phyloP scores from a whole-genome alignment of 1,284 basidiomycete species.

The Ceratorhiza oryzae-sativae region DNA sequence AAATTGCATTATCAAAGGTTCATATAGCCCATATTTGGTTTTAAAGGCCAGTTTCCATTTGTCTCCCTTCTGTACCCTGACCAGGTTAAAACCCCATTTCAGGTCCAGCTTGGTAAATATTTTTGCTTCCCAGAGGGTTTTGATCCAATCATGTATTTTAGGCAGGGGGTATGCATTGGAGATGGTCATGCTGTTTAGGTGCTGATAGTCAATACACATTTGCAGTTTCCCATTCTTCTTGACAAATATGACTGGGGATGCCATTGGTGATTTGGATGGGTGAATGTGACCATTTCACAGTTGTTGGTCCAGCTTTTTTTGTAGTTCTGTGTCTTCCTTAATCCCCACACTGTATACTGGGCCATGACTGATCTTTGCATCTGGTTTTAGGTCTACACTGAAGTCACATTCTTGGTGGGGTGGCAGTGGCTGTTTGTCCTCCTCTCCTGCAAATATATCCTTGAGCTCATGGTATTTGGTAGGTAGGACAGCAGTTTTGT shows the following conservation, averaged over 20 bases:
- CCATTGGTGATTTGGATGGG: slow-evolving; percentile 50
- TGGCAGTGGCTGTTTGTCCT: not conserved
- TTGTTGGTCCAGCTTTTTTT: slow-evolving; percentile 18
- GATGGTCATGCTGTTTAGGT: not conserved
- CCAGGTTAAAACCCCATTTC: slow-evolving; percentile 47
- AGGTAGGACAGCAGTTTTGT: no score
- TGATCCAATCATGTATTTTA: slow-evolving; percentile 44
- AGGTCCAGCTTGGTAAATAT: slow-evolving; percentile 49
- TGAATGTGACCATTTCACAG: slow-evolving; percentile 46
- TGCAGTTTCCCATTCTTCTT: slow-evolving; percentile 55
- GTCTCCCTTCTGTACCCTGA: slow-evolving; percentile 44
- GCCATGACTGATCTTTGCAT: not conserved
- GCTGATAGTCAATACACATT: not conserved
- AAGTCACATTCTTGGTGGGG: not conserved
- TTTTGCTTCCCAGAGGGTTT: slow-evolving; percentile 41
- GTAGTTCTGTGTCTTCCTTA: not conserved
- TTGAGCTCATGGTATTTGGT: no score
- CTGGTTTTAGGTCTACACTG: not conserved
- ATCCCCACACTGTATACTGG: no score
- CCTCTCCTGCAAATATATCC: slow-evolving; percentile 14
- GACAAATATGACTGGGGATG: no score
- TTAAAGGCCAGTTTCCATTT: slow-evolving; percentile 39
- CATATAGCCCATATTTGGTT: slow-evolving; percentile 22
- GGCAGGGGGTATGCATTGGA: slow-evolving; percentile 45
- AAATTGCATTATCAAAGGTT: slow-evolving; percentile 40